Percentiles rank a stretch among this genome's conserved stretches.
Conservation (phyloP, 805 yeast species). For the Blastobotrys peoriensis region DNA sequence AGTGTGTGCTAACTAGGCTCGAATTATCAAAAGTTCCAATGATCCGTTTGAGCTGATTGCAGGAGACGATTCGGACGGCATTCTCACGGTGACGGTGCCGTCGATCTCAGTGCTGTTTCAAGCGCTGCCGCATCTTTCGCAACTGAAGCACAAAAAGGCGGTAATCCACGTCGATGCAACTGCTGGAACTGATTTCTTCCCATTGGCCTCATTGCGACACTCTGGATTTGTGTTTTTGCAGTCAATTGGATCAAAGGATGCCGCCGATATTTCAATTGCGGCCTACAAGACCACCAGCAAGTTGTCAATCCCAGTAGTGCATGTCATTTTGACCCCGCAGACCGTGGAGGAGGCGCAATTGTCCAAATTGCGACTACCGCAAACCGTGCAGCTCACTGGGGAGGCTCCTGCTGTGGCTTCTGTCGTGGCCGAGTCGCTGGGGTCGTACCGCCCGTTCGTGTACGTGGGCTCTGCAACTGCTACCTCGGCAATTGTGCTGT, state of each 20-base stretch:
- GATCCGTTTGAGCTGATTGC: conserved; percentile 49
- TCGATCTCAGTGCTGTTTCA: conserved; percentile 51
- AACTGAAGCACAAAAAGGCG: conserved; percentile 36
- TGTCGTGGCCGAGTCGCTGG: conserved; percentile 27
- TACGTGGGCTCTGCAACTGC: conserved; percentile 39
- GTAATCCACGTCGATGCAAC: conserved; percentile 58
- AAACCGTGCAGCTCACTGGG: neutral
- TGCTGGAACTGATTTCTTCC: conserved; percentile 48
- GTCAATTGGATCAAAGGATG: conserved; percentile 54
- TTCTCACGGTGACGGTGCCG: conserved; percentile 33
- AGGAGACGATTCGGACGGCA: conserved; percentile 25
- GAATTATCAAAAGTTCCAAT: conserved; percentile 36
- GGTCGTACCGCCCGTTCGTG: conserved; percentile 35
- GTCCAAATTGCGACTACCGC: neutral
- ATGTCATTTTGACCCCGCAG: conserved; percentile 43
- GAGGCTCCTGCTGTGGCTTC: conserved; percentile 1
- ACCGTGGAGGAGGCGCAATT: neutral
- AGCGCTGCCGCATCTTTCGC: conserved; percentile 52
- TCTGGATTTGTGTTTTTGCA: conserved; percentile 57
- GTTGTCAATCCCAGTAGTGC: conserved; percentile 55
- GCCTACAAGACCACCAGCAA: conserved; percentile 52
- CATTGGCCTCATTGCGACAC: conserved; percentile 68
- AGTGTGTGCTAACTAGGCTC: neutral
- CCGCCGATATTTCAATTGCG: conserved; percentile 47
- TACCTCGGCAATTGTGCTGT: conserved; percentile 48